Conservation (phyloP, 2,329 filamentous ascomycete species). For the Penicillium glabrum region DNA sequence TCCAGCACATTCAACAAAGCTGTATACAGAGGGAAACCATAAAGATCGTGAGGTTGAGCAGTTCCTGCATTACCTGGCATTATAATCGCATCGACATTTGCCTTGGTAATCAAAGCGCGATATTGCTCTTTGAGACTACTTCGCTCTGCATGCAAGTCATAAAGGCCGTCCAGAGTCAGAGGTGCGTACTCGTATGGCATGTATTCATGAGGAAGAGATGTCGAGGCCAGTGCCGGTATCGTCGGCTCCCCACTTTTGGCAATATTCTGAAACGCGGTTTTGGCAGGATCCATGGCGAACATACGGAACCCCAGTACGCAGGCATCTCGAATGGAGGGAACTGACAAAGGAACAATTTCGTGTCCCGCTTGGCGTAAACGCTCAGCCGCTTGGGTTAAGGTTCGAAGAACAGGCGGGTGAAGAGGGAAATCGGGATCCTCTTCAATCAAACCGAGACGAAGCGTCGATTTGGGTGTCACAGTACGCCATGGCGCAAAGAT, state of each 20-base stretch:
- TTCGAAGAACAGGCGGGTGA: slow-evolving; percentile 17
- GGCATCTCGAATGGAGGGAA: slow-evolving; percentile 5
- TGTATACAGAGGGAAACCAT: slow-evolving; percentile 35
- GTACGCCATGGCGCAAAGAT: slow-evolving; percentile 26
- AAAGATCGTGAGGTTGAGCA: slow-evolving; percentile 53
- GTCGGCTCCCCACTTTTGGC: slow-evolving; percentile 41
- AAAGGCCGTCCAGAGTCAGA: slow-evolving; percentile 41
- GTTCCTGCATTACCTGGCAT: slow-evolving; percentile 50
- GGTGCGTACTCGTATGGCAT: slow-evolving; percentile 7
- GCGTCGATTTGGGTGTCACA: slow-evolving; percentile 7
- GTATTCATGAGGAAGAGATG: slow-evolving; percentile 15
- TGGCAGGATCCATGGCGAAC: slow-evolving; percentile 15
- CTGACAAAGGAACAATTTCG: slow-evolving; percentile 3
- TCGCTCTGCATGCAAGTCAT: slow-evolving; percentile 44
- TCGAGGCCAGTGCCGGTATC: slow-evolving; percentile 15
- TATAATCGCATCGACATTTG: slow-evolving; percentile 52
- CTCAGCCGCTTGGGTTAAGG: slow-evolving; percentile 2
- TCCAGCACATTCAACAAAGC: slow-evolving; percentile 52
- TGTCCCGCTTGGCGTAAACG: slow-evolving; percentile 10
- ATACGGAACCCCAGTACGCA: slow-evolving; percentile 10
- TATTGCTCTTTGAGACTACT: slow-evolving; percentile 38
- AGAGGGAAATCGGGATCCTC: slow-evolving; percentile 16
- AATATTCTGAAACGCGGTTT: slow-evolving; percentile 30
- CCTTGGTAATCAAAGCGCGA: slow-evolving; percentile 40
- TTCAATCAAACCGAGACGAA: slow-evolving; percentile 12